Evolutionary conservation across 805 yeast genomes (phyloP), one percentile per base, ranked within the genome.

Genomic region (Starmerella asiatica): DNA sequence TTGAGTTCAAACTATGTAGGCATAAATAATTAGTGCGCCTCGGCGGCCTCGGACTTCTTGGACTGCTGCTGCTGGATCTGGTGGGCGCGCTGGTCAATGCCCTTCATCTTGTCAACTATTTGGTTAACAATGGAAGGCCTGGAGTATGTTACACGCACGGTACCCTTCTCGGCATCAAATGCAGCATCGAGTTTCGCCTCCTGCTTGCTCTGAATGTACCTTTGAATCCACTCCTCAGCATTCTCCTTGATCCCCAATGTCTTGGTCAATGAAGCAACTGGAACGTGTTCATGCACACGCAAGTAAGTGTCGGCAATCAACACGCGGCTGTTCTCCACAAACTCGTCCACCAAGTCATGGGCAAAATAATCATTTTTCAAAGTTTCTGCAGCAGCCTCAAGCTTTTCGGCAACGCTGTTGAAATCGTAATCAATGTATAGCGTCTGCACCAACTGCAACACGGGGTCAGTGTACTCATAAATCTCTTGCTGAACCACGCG

Each of bases 41-140:
- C n/a, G n/a, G n/a, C n/a, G n/a, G n/a, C n/a, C n/a, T n/a, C n/a
- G n/a, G n/a, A n/a, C n/a, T n/a, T n/a, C 29, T 34, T 40, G 17
- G 18, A 4, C 40, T 44, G 42, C 29, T 46, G 37, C 21, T 40
- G 39, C 46, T 73, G 63, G 33, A 73, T 62, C 57, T 75, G 79
- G 55, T 66, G 69, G 16, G 78, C 69, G 52, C 73, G 69, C 62
- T 70, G 74, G 27, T 73, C 68, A 51, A 75, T 60, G 4, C 75
- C 75, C 64, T 75, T 76, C n/a, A 80, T 73, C 57, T 70, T 73
- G 51, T 76, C 81, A 46, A 71, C 70, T 29, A 80, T 70, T 48
- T 76, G 79, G 49, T 80, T 84, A 61, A 78, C 68, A 30, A 73
- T 72, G 50, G 74, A 64, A 37, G 67, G 67, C 17, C 65, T 59